phyloP scores from a whole-genome alignment of 176 grass and related monocot genomes.

The Ananas comosus region DNA sequence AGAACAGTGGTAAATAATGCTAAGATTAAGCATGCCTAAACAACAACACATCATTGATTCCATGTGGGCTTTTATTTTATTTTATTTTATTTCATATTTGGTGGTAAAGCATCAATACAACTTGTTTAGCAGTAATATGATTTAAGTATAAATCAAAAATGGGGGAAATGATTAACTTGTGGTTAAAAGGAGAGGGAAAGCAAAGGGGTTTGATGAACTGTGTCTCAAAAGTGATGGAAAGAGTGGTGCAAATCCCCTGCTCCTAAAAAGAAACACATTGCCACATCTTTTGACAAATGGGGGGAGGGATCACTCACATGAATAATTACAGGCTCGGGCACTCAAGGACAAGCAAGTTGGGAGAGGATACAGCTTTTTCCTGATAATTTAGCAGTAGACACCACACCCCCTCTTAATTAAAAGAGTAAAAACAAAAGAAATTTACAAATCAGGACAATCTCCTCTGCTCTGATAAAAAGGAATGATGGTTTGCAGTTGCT shows the following conservation, averaged over 20 bases:
- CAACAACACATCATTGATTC: too few relatives aligned
- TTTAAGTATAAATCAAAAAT: too few relatives aligned
- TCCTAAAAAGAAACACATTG: background rate
- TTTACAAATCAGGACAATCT: background rate
- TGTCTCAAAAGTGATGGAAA: background rate
- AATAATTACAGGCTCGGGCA: constrained; percentile 4
- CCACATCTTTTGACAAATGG: constrained; percentile 2
- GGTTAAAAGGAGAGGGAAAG: too few relatives aligned
- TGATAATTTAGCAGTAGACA: constrained; percentile 2
- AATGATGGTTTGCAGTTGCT: background rate
- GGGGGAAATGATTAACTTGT: too few relatives aligned
- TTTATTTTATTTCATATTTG: too few relatives aligned
- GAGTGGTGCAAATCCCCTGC: background rate
- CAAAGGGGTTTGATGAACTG: background rate
- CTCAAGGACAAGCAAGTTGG: background rate
- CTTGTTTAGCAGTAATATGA: too few relatives aligned
- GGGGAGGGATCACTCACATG: background rate
- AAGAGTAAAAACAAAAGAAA: background rate
- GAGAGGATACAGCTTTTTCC: background rate
- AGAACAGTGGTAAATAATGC: too few relatives aligned
- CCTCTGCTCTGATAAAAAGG: background rate
- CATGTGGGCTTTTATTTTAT: too few relatives aligned
- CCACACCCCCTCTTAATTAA: too few relatives aligned
- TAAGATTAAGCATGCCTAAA: too few relatives aligned
- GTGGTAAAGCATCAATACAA: too few relatives aligned